These are phyloP conservation scores for Annona squamosa DNA, from an alignment of 164 flowering plant species.

Conservation along the genomic window DNA sequence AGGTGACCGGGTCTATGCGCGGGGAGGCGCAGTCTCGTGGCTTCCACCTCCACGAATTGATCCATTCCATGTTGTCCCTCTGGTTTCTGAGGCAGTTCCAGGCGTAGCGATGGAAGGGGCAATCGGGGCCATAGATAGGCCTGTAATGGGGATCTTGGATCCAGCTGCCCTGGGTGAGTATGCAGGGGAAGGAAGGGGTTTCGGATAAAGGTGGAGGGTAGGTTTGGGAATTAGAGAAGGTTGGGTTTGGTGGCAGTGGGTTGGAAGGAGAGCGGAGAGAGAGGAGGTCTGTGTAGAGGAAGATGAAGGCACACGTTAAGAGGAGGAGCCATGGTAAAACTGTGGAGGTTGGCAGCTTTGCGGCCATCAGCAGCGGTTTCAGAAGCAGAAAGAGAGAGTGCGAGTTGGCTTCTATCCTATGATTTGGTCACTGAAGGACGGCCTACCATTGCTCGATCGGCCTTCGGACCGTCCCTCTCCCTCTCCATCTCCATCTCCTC, in stretches of 20 bases:
- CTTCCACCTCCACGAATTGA: constrained; percentile 88
- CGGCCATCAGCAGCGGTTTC: constrained; percentile 24
- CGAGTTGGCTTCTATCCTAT: neutral
- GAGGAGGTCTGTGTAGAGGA: constrained; percentile 45
- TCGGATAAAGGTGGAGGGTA: neutral
- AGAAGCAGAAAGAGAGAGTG: neutral
- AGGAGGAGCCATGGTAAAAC: constrained; percentile 39
- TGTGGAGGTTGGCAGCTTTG: constrained; percentile 29
- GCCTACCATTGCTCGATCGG: neutral
- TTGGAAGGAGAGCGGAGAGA: constrained; percentile 17
- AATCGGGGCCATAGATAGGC: constrained; percentile 56
- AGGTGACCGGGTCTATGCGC: constrained; percentile 48
- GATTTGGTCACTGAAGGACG: neutral
- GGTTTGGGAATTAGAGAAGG: neutral
- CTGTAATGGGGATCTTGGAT: constrained; percentile 29
- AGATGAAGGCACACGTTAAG: constrained; percentile 33
- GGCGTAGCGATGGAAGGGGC: constrained; percentile 85
- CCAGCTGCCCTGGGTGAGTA: constrained; percentile 69
- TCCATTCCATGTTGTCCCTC: constrained; percentile 63
- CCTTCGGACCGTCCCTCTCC: neutral
- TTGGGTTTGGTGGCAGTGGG: constrained; percentile 16
- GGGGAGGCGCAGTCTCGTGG: constrained; percentile 48
- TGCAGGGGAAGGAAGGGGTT: constrained; percentile 27
- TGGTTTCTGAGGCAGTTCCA: constrained; percentile 85
- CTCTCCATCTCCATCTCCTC: neutral